Base-by-base conservation (phyloP, 2,329 filamentous ascomycete genomes). In the Hypoxylon sp. region DNA sequence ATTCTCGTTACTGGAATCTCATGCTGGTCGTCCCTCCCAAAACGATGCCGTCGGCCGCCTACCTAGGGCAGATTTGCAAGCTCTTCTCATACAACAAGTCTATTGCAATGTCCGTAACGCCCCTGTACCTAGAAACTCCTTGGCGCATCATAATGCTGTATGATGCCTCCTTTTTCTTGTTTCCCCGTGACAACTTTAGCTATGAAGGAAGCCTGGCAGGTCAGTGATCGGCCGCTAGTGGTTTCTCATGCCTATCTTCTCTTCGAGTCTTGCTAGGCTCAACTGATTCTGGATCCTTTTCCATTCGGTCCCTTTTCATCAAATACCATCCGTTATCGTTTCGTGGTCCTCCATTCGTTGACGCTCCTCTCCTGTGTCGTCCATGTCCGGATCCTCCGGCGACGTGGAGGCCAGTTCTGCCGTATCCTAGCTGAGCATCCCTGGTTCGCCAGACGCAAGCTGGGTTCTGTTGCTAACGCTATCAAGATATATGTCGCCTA, bases 401-500 rank as follows among this genome's bases (percentile, higher is more conserved):
- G n/a, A n/a, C n/a, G n/a, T n/a, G n/a, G n/a, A n/a, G n/a, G n/a
- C n/a, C n/a, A 3, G 4, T 5, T 17, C 8, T 9, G 15, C 4
- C 35, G 8, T 7, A 3, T 26, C 2, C 4, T 4, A 15, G 13
- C n/a, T 3, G 11, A 26, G 13, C 24, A 10, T 18, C 10, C 52
- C 38, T 7, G 48, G 17, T n/a, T 65, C 55, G 26, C 37, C 48
- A 13, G 61, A 27, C 54, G 24, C 52, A 4, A 42, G 17, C 29
- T 51, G 61, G 41, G 49, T 57, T 15, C 51, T 33, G 18, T 61
- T 55, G 13, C 69, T 66, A 4, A 66, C 62, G 13, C n/a, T 55
- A 40, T 66, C 67, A 68, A 10, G n/a, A n/a, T n/a, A n/a, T n/a
- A 66, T 48, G 9, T 72, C 69, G 8, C 63, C 58, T 7, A 69